Conservation (phyloP, 2,329 filamentous ascomycete species). For the Cladophialophora bantiana region DNA sequence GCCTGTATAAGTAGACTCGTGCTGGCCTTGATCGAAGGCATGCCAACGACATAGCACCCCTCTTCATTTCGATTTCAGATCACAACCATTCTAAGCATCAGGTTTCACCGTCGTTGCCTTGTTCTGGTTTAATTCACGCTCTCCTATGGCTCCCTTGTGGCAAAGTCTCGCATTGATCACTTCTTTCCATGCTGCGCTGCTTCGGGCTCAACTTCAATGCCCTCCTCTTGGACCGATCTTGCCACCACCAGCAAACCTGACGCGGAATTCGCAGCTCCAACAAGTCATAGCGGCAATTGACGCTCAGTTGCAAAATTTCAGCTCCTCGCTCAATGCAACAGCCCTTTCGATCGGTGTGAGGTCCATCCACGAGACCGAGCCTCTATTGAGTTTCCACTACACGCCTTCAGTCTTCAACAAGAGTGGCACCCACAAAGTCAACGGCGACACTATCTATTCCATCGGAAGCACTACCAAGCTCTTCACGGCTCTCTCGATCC, state of each 20-base stretch:
- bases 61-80: background rate
- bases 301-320: background rate
- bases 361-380: background rate
- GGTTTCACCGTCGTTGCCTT: background rate
- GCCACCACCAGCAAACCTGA: background rate
- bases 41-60: background rate
- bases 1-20: background rate
- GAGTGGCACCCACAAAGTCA: constrained; percentile 47
- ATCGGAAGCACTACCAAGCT: constrained; percentile 53
- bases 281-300: background rate
- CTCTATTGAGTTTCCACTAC: constrained; percentile 12
- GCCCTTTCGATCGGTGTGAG: constrained; percentile 13
- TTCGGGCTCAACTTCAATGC: background rate
- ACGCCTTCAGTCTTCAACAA: constrained; percentile 17
- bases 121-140: background rate
- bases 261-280: background rate
- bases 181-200: background rate
- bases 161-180: background rate
- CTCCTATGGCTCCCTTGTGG: background rate
- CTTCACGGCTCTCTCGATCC: constrained; percentile 49
- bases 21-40: background rate
- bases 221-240: background rate
- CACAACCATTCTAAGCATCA: background rate
- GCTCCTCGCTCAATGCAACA: background rate
- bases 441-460: constrained; percentile 53